Evolutionary conservation across 1,284 basidiomycete genomes (phyloP).

Genomic region (Porogramme epimiltina): DNA sequence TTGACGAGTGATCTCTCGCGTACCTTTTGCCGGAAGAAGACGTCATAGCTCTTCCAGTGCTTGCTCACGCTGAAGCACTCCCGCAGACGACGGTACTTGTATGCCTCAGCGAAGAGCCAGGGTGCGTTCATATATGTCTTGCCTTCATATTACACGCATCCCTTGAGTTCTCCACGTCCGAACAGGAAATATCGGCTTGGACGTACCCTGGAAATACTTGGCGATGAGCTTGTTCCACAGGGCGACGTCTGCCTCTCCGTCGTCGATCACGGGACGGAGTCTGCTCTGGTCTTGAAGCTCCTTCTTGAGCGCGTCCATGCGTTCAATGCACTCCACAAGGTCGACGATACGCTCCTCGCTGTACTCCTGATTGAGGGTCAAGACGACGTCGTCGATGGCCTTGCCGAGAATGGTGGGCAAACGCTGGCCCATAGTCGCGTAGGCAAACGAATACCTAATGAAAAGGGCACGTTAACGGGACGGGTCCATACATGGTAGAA

Average conservation of each 20-base stretch:
- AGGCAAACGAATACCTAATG: conserved; percentile 93
- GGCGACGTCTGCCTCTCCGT: conserved; percentile 91
- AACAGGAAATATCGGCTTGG: not conserved
- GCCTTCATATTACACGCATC: conserved; percentile 40
- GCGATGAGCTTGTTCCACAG: conserved; percentile 98
- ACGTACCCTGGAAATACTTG: conserved; percentile 85
- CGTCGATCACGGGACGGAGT: conserved; percentile 86
- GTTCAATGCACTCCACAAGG: conserved; percentile 84
- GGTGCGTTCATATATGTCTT: conserved; percentile 98
- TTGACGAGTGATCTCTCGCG: not conserved
- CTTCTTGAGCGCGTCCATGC: conserved; percentile 83
- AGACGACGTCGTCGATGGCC: conserved; percentile 90
- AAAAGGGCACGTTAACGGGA: conserved; percentile 45
- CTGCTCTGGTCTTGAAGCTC: conserved; percentile 82
- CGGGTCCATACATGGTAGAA: not conserved
- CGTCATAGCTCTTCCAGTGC: conserved; percentile 89
- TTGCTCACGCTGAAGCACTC: conserved; percentile 96
- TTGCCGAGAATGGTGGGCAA: conserved; percentile 96
- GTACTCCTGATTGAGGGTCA: conserved; percentile 87
- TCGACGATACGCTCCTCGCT: conserved; percentile 88
- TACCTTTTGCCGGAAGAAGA: conserved; percentile 90
- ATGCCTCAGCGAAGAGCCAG: conserved; percentile 96
- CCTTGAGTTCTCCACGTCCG: not conserved
- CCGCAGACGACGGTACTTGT: conserved; percentile 95
- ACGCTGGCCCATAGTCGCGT: conserved; percentile 92